Conservation (phyloP, 805 yeast genomes). For the Candida vaughaniae region DNA sequence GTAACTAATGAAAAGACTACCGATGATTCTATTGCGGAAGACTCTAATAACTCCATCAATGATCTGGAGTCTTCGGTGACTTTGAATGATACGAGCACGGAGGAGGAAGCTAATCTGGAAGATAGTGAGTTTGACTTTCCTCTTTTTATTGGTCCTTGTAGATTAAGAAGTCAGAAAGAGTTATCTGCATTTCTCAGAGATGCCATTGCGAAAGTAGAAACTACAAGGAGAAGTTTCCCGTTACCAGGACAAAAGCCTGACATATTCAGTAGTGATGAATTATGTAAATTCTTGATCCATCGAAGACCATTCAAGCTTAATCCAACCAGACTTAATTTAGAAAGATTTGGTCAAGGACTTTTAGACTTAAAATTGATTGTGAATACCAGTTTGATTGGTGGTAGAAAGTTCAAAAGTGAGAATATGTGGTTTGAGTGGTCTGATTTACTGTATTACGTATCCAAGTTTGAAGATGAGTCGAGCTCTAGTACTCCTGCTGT, state of each 20-base stretch:
- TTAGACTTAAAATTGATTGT: conserved; percentile 32
- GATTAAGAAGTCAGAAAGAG: conserved; percentile 16
- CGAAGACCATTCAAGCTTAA: conserved; percentile 30
- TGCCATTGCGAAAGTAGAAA: conserved; percentile 23
- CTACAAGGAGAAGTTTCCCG: conserved; percentile 32
- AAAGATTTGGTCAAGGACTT: conserved; percentile 40
- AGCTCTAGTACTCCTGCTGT: not conserved
- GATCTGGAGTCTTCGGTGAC: conserved; percentile 4
- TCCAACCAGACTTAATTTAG: conserved; percentile 37
- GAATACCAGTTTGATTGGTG: conserved; percentile 31
- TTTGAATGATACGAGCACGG: conserved; percentile 2
- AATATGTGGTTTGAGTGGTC: conserved; percentile 48
- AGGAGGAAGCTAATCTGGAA: conserved; percentile 2
- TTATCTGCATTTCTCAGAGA: conserved; percentile 22
- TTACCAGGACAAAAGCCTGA: conserved; percentile 41
- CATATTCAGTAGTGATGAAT: conserved; percentile 38
- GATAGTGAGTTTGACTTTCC: conserved; percentile 26
- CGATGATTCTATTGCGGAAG: not conserved
- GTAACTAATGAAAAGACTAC: conserved; percentile 2
- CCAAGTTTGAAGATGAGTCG: conserved; percentile 10
- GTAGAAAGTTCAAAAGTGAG: conserved; percentile 38
- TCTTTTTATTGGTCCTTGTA: conserved; percentile 26
- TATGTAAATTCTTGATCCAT: conserved; percentile 24
- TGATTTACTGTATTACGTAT: conserved; percentile 24
- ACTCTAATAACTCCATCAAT: not conserved